phyloP scores from a whole-genome alignment of 1,139 yeast species.

The Lodderomyces theae region DNA sequence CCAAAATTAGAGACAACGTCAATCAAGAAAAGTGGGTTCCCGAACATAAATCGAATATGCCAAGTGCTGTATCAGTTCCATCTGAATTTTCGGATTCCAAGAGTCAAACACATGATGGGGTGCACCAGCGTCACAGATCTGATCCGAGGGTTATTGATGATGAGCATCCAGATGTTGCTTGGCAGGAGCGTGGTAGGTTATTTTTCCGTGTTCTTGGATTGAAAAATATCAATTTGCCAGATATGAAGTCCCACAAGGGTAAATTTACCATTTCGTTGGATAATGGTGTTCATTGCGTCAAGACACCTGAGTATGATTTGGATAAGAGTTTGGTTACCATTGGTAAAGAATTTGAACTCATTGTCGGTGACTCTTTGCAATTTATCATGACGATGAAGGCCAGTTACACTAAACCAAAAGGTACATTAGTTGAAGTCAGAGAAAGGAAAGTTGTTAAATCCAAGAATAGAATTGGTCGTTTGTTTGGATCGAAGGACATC shows the following conservation, averaged over 20 bases:
- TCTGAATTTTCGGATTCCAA: conserved; percentile 21
- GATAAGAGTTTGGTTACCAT: conserved; percentile 42
- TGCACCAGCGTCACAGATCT: conserved; percentile 8
- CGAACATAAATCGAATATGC: conserved; percentile 12
- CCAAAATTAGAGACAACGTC: conserved; percentile 22
- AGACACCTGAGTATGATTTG: conserved; percentile 63
- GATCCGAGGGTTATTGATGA: conserved; percentile 11
- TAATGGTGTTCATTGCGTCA: conserved; percentile 84
- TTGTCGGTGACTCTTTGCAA: conserved; percentile 64
- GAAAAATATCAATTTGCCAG: conserved; percentile 57
- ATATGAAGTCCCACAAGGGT: conserved; percentile 54
- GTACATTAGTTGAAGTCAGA: conserved; percentile 54
- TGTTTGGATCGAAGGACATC: conserved; percentile 50
- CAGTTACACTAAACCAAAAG: conserved; percentile 52
- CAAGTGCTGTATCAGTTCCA: conserved; percentile 32
- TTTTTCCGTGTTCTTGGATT: conserved; percentile 67
- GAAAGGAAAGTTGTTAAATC: conserved; percentile 53
- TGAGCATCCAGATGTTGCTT: conserved; percentile 8
- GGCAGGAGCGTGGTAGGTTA: conserved; percentile 54
- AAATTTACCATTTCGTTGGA: conserved; percentile 72
- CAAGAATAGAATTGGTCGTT: conserved; percentile 41
- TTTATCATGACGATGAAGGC: conserved; percentile 74
- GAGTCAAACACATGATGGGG: conserved; percentile 9
- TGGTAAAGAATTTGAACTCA: conserved; percentile 81
- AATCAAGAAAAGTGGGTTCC: not conserved